These are phyloP conservation scores for Pyrus hybrid DNA, from an alignment of 331 rosid genomes.

Conservation along the genomic window DNA sequence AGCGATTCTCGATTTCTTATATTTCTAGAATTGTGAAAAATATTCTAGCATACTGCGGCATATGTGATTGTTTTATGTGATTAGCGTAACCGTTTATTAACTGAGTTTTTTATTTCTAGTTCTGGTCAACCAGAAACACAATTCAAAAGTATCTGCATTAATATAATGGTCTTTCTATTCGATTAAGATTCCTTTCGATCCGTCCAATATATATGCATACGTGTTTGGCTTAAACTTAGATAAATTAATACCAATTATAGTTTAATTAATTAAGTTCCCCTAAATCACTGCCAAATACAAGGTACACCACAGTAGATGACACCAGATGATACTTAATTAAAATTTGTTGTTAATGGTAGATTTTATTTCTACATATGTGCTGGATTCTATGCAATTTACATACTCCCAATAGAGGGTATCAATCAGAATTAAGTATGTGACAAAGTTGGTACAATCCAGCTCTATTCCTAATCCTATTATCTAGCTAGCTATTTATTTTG, in stretches of 20 bases:
- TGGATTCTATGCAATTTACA: background rate
- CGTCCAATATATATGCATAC: background rate
- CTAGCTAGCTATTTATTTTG: background rate
- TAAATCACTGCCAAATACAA: slow-evolving; percentile 18
- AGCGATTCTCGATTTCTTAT: background rate
- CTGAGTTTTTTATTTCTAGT: background rate
- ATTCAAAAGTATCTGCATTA: background rate
- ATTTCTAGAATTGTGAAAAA: too few species aligned
- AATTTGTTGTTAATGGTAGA: background rate
- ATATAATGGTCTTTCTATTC: too few species aligned
- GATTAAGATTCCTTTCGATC: background rate
- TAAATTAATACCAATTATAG: background rate
- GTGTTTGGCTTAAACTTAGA: background rate
- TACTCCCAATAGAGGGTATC: background rate
- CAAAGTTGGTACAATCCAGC: background rate
- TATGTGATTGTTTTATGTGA: background rate
- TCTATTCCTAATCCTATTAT: background rate
- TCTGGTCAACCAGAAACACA: slow-evolving; percentile 2
- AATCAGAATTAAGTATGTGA: background rate
- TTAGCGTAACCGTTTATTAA: background rate
- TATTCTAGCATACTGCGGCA: too few species aligned
- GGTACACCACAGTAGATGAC: slow-evolving; percentile 3
- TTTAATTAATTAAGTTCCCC: slow-evolving; percentile 7
- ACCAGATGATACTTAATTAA: background rate
- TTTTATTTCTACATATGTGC: background rate